These are phyloP conservation scores for Thyridium curvatum DNA, from an alignment of 2,329 filamentous ascomycete species.

Conservation along the genomic window DNA sequence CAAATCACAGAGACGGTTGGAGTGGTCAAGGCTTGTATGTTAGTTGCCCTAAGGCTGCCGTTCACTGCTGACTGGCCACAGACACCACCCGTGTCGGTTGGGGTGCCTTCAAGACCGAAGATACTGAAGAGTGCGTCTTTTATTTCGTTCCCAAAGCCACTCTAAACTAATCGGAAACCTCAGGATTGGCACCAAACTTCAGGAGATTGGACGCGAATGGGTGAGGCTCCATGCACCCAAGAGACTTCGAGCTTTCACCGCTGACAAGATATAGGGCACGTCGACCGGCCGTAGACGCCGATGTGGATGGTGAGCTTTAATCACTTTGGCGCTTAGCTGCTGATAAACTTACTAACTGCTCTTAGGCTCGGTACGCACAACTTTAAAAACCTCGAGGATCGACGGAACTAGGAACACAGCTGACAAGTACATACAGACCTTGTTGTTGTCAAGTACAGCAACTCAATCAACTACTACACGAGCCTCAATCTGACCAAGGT, in stretches of 20 bases:
- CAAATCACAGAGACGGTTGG: conserved; percentile 56
- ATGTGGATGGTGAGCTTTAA: conserved; percentile 39
- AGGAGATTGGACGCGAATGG: conserved; percentile 39
- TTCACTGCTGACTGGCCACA: conserved; percentile 21
- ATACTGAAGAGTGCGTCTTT: no score
- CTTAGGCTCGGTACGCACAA: no score
- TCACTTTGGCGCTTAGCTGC: conserved; percentile 8
- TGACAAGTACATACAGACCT: conserved; percentile 43
- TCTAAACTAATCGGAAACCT: conserved; percentile 12
- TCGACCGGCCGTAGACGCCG: conserved; percentile 57
- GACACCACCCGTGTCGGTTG: conserved; percentile 57
- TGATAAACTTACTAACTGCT: conserved; percentile 13
- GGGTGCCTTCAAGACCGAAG: conserved; percentile 64
- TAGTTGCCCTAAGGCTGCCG: conserved; percentile 30
- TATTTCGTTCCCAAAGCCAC: conserved; percentile 10
- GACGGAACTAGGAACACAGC: conserved; percentile 7
- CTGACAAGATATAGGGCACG: conserved; percentile 19
- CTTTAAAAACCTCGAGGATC: conserved; percentile 7
- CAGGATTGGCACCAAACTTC: conserved; percentile 35
- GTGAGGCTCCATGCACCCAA: conserved; percentile 11
- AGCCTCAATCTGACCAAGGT: conserved; percentile 50
- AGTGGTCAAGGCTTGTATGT: conserved; percentile 65
- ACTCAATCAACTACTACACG: conserved; percentile 60
- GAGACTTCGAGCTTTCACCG: conserved; percentile 11
- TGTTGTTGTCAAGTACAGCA: conserved; percentile 59